phyloP scores from a whole-genome alignment of 228 moss, liverwort and hornwort genomes.

The Sphagnum fallax region DNA sequence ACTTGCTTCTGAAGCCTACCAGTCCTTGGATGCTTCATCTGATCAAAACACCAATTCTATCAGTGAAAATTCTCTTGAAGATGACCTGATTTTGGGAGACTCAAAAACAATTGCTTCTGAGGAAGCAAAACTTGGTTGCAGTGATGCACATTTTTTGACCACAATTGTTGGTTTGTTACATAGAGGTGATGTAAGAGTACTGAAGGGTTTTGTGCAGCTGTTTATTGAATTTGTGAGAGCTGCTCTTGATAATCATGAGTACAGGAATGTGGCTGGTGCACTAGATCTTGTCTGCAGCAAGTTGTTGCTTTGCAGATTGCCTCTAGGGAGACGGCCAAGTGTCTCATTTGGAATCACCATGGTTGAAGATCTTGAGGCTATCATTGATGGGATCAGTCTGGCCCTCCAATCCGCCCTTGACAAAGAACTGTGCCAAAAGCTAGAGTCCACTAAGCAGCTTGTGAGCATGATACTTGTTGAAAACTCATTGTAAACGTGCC shows the following conservation, averaged over 20 bases:
- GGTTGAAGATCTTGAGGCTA: not conserved
- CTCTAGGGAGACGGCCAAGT: not conserved
- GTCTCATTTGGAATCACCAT: not conserved
- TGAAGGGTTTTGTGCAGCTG: slow-evolving; percentile 10
- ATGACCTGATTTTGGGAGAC: not conserved
- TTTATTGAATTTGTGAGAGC: slow-evolving; percentile 10
- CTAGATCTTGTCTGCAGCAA: slow-evolving; percentile 10
- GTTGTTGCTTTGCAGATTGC: slow-evolving; percentile 9
- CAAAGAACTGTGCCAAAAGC: not conserved
- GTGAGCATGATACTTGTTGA: not conserved
- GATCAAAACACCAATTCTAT: not conserved
- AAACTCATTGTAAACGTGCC: not conserved
- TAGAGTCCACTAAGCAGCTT: not conserved
- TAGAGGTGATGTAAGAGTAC: slow-evolving; percentile 9
- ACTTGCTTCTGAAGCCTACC: slow-evolving; percentile 11
- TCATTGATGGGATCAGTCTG: not conserved
- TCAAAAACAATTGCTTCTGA: not conserved
- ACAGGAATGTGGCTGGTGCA: slow-evolving; percentile 6
- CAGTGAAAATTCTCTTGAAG: not conserved
- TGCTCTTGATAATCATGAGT: slow-evolving; percentile 5
- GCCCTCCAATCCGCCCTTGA: not conserved
- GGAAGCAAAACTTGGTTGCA: not conserved
- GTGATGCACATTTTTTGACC: not conserved
- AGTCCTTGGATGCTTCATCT: slow-evolving; percentile 5
- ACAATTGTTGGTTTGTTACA: slow-evolving; percentile 9